Percentiles rank a stretch among this genome's conserved stretches.
These are phyloP conservation scores for Penicillium sp. DNA, from an alignment of 2,329 filamentous ascomycete genomes.

Conservation along the genomic window DNA sequence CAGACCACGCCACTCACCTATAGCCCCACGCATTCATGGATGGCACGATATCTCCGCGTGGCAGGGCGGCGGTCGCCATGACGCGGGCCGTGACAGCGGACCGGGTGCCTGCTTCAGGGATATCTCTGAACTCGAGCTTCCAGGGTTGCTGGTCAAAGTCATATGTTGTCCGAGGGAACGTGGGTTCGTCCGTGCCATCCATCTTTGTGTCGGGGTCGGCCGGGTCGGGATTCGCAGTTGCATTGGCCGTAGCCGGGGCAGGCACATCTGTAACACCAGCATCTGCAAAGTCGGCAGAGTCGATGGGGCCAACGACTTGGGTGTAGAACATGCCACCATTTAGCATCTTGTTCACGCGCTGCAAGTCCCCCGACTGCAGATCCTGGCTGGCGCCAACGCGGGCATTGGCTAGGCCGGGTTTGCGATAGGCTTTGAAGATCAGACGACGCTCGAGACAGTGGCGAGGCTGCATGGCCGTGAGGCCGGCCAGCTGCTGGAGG, in stretches of 20 bases:
- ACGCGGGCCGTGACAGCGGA: slow-evolving; percentile 59
- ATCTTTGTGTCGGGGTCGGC: slow-evolving; percentile 40
- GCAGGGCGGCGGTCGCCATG: slow-evolving; percentile 53
- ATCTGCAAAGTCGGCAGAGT: slow-evolving; percentile 40
- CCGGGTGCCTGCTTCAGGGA: slow-evolving; percentile 56
- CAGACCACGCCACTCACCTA: slow-evolving; percentile 45
- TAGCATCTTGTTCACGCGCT: slow-evolving; percentile 52
- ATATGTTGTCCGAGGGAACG: slow-evolving; percentile 25
- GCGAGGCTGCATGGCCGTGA: slow-evolving; percentile 65
- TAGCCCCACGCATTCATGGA: slow-evolving; percentile 60
- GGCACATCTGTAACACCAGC: neutral
- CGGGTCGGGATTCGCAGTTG: slow-evolving; percentile 8
- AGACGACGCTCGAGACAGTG: slow-evolving; percentile 59
- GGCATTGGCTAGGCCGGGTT: slow-evolving; percentile 46
- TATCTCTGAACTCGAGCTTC: slow-evolving; percentile 54
- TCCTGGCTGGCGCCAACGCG: slow-evolving; percentile 51
- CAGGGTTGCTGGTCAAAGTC: slow-evolving; percentile 45
- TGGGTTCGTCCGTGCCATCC: slow-evolving; percentile 31
- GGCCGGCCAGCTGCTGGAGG: slow-evolving; percentile 64
- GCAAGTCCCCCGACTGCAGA: slow-evolving; percentile 47
- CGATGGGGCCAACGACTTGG: slow-evolving; percentile 53
- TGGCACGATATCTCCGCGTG: slow-evolving; percentile 53
- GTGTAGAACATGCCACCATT: slow-evolving; percentile 59
- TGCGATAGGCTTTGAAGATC: slow-evolving; percentile 61
- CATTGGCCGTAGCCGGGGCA: neutral